Evolutionary conservation across 1,284 basidiomycete genomes (phyloP).

Genomic region (Phlebopus sp.): DNA sequence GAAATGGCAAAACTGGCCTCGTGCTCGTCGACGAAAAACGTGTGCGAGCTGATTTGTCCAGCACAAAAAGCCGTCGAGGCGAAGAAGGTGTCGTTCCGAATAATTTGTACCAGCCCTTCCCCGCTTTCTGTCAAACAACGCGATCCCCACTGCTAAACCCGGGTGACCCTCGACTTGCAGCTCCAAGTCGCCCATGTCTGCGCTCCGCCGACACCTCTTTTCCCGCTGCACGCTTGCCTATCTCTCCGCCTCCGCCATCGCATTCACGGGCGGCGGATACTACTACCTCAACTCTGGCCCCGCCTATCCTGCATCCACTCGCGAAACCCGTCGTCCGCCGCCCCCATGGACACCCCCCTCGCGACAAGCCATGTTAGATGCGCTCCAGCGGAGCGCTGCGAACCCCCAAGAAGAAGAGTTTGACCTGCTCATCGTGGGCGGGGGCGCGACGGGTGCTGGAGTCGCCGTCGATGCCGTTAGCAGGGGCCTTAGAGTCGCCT

Average conservation of each 20-base stretch:
- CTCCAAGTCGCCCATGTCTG: slow-evolving; percentile 10
- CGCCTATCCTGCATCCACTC: slow-evolving; percentile 58
- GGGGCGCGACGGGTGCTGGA: slow-evolving; percentile 94
- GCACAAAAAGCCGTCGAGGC: background rate
- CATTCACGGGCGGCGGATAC: slow-evolving; percentile 58
- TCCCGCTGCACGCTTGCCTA: slow-evolving; percentile 52
- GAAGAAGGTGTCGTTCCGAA: background rate
- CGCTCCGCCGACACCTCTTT: slow-evolving; percentile 45
- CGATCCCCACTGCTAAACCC: no score
- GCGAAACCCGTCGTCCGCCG: slow-evolving; percentile 61
- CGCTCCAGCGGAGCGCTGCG: slow-evolving; percentile 35
- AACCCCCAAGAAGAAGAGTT: slow-evolving; percentile 47
- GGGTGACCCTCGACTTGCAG: background rate
- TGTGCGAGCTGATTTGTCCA: background rate
- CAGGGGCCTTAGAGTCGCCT: slow-evolving; percentile 87
- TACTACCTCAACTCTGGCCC: slow-evolving; percentile 71
- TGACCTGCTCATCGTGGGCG: slow-evolving; percentile 86
- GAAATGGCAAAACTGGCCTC: no score
- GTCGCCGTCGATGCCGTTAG: slow-evolving; percentile 93
- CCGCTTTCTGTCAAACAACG: background rate
- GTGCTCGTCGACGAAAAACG: slow-evolving; percentile 1
- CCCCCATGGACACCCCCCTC: slow-evolving; percentile 76
- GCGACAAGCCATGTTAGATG: slow-evolving; percentile 59
- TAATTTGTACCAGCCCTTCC: background rate
- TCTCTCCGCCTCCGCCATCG: slow-evolving; percentile 48